Base-by-base conservation (phyloP, 2,329 filamentous ascomycete species). In the Emydomyces testavorans region DNA sequence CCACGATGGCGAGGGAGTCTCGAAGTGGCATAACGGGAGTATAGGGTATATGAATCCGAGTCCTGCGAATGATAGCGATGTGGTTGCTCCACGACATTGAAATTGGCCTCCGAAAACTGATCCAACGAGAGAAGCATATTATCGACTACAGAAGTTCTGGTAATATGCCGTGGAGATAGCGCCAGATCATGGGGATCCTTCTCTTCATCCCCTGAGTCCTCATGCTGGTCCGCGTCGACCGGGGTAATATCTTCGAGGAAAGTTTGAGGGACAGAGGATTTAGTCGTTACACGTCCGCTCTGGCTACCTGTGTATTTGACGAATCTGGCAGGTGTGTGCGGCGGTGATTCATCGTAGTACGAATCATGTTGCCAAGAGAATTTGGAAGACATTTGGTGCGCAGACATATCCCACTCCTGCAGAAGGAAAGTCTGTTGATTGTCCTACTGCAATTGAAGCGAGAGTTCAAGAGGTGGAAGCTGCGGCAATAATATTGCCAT, bases 51-150 rank as follows among this genome's bases (percentile, higher is more conserved):
- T 18, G 55, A 46, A 52, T 71, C 67, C 41, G 65, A 61, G 35
- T 67, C 63, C 50, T 60, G 58, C 34, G 68, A 67, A 41, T 61
- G 62, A 18, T 67, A 65, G 53, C 68, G 52, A 39, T 50, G 46
- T 6, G 48, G 34, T 26, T 37, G 28, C 2, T 46, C 46, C 24
- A 21, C 18, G 13, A 35, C 21, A 35, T 43, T 39, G 15, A 46
- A 36, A 42, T 52, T 46, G 20, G 45, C 18, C 4, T 46, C 37
- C 8, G 50, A 68, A 61, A 90, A 80, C 65, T 90, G 84, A 66
- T 94, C 90, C 54, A 98, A 80, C 34, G 89, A 94, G 55, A 92
- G 74, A 52, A 96, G 79, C 83, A 98, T 92, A 65, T 95, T 94
- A 66, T 92, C 84, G 51, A 98, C 87, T 56, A 98, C 80, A 29